Percentiles rank a stretch among this genome's conserved stretches.
Conservation (phyloP, 192 early-diverging fungal species). For the Paraglomus occultum region DNA sequence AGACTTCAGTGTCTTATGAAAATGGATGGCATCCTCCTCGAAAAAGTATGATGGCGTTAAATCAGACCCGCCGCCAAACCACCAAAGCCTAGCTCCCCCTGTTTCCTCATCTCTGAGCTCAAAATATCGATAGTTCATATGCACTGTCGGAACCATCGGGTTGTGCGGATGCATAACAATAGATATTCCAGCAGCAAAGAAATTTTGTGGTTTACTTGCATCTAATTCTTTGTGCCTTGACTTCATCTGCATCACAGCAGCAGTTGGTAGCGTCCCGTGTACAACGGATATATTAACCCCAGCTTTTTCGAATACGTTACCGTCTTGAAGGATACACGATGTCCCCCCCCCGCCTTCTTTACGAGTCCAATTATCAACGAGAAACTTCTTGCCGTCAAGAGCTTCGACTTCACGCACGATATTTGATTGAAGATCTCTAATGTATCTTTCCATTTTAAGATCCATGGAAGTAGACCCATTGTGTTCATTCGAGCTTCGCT, state of each 20-base stretch:
- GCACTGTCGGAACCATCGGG: conserved; percentile 93
- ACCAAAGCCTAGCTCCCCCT: conserved; percentile 70
- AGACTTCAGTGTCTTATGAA: conserved; percentile 87
- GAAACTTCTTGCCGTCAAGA: conserved; percentile 64
- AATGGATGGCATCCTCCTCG: conserved; percentile 89
- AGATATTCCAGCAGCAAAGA: conserved; percentile 88
- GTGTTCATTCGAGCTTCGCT: conserved; percentile 42
- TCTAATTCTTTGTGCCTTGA: conserved; percentile 71
- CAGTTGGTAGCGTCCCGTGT: conserved; percentile 74
- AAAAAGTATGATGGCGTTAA: conserved; percentile 90
- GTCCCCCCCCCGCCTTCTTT: conserved; percentile 92
- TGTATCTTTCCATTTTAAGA: conserved; percentile 76
- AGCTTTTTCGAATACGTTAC: conserved; percentile 94
- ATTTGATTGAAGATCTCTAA: conserved; percentile 72
- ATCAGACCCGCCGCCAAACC: conserved; percentile 98
- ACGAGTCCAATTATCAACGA: conserved; percentile 80
- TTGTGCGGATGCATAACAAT: conserved; percentile 95
- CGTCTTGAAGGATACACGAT: conserved; percentile 89
- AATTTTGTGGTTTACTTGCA: conserved; percentile 58
- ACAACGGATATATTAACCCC: conserved; percentile 94
- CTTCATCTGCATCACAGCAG: conserved; percentile 84
- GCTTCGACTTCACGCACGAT: conserved; percentile 71
- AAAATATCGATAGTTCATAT: conserved; percentile 98
- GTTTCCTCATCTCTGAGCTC: conserved; percentile 69
- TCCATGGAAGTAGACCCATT: conserved; percentile 66